Evolutionary conservation across 2,329 filamentous ascomycete species (phyloP), one percentile per base, ranked within the genome.

Genomic region (Microdochium bolleyi): DNA sequence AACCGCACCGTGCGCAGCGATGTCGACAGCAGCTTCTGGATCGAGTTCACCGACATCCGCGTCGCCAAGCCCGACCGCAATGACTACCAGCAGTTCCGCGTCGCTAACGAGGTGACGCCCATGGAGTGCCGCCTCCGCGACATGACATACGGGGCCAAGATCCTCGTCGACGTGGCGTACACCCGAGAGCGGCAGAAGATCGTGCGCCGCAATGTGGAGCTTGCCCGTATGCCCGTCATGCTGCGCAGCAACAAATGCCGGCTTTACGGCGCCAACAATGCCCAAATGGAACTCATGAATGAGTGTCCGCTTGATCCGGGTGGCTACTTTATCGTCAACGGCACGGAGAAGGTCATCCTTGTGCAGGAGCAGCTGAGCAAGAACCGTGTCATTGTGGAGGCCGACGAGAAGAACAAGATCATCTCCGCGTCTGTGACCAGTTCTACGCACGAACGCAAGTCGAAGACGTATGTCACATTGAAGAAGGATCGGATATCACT

Each of bases 311-410:
- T 99, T 41, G 94, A 99, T 65, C 94, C 95, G 1, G 94, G 94
- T 57, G 94, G 94, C 51, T 99, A 99, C 69, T 99, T 99, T 64
- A 94, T 99, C 63, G 91, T 97, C 59, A 90, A 92, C 62, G 94
- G 94, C 49, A 96, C 95, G 21, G 94, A 99, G 69, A 99, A 99
- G 75, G 94, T 99, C 61, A 99, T 99, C 64, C 75, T 99, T 46
- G 95, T 99, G 14, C 94, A 99, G 70, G 95, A 99, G 67, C 94
- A 99, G 72, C 76, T 99, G 66, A 99, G 94, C 79, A 99, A 99
- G 80, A 99, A 99, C 71, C 85, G 94, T 74, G 89, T 99, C 63
- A 96, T 99, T 67, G 92, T 99, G 16, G 95, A 99, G 71, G 86
- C 89, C 52, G 89, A 92, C 62, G 80, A 86, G 51, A 95, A 95